Conservation (phyloP, 108 stramenopile genomes). For the Stephanodiscus minutulus region DNA sequence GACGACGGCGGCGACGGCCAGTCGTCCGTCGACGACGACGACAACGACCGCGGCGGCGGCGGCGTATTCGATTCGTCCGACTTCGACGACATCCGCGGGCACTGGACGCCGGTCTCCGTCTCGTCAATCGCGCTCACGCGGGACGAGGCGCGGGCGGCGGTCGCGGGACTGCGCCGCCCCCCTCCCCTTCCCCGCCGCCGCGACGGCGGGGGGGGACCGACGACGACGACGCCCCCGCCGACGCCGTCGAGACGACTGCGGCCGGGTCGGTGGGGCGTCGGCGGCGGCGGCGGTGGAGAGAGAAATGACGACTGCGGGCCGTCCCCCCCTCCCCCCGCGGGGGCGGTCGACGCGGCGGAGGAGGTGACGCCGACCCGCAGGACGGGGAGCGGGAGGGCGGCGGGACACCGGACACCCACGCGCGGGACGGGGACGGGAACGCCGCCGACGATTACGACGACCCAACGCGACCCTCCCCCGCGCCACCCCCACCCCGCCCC, state of each 20-base stretch:
- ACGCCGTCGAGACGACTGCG: too few relatives aligned
- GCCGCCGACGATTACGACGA: too few relatives aligned
- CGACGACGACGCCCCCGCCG: too few relatives aligned
- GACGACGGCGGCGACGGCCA: background rate
- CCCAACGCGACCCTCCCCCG: too few relatives aligned
- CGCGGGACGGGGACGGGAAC: too few relatives aligned
- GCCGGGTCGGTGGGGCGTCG: too few relatives aligned
- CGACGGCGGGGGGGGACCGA: background rate
- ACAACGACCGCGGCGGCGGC: background rate
- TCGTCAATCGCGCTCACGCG: conserved; percentile 31
- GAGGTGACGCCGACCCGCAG: background rate
- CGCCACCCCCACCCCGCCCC: too few relatives aligned
- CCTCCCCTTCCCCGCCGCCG: background rate
- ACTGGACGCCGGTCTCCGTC: conserved; percentile 39
- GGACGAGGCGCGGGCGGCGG: conserved; percentile 34
- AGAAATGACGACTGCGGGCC: too few relatives aligned
- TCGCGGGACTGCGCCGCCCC: conserved; percentile 26
- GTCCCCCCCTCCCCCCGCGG: background rate
- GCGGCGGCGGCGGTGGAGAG: background rate
- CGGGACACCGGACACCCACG: too few relatives aligned
- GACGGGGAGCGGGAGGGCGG: too few relatives aligned
- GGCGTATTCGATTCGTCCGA: too few relatives aligned
- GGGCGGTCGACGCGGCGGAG: background rate
- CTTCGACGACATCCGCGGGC: conserved; percentile 1
- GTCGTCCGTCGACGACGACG: too few relatives aligned